Evolutionary conservation across 164 flowering plant species (phyloP).

Genomic region (Echeveria elegans): DNA sequence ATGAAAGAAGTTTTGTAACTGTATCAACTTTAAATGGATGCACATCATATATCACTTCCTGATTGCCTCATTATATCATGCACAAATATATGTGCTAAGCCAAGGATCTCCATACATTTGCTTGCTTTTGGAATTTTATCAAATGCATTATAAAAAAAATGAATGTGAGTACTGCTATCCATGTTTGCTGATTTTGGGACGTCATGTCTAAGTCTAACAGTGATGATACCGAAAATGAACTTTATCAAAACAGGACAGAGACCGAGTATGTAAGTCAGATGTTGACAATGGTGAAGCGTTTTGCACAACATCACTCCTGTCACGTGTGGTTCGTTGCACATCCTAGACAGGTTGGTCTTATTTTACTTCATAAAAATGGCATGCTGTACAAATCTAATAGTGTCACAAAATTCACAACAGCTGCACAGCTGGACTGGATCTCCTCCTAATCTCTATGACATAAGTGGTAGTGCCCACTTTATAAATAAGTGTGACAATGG

Average conservation of each 20-base stretch:
- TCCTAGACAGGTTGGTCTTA: slow-evolving; percentile 75
- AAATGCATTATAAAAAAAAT: neutral
- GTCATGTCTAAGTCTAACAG: too few relatives aligned
- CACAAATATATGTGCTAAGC: too few relatives aligned
- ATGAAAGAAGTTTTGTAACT: too few relatives aligned
- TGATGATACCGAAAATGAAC: neutral
- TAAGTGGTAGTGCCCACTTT: slow-evolving; percentile 99
- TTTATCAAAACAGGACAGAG: slow-evolving; percentile 57
- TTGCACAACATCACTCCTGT: slow-evolving; percentile 91
- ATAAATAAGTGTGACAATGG: slow-evolving; percentile 99
- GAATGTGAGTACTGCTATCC: neutral
- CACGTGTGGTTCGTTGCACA: slow-evolving; percentile 99
- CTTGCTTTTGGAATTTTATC: too few relatives aligned
- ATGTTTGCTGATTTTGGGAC: neutral
- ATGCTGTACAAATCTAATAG: neutral
- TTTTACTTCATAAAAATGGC: neutral
- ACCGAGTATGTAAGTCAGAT: slow-evolving; percentile 98
- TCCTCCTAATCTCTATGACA: slow-evolving; percentile 90
- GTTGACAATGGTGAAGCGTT: slow-evolving; percentile 81
- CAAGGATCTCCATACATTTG: too few relatives aligned
- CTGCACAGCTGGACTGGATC: slow-evolving; percentile 78
- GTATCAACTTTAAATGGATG: too few relatives aligned
- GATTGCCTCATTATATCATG: too few relatives aligned
- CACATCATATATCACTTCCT: too few relatives aligned
- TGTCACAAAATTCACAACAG: slow-evolving; percentile 26